These are phyloP conservation scores for Puccinia coronata DNA, from an alignment of 1,284 basidiomycete species.

Conservation along the genomic window DNA sequence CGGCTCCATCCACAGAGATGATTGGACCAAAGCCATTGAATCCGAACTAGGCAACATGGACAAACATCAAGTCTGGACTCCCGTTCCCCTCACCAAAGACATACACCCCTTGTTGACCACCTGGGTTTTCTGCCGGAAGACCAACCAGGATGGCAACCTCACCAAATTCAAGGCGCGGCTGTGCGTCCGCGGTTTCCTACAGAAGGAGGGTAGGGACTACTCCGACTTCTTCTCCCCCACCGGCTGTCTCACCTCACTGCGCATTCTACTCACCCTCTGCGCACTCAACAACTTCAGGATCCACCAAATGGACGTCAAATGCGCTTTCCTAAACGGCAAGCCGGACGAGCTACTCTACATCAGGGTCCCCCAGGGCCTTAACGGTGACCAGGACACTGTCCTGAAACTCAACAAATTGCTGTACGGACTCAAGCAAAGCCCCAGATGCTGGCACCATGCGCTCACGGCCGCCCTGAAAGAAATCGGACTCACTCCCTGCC, in stretches of 20 bases:
- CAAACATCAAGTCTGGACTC: background rate
- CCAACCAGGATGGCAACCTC: too few relatives aligned
- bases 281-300: background rate
- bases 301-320: too few relatives aligned
- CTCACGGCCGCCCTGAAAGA: too few relatives aligned
- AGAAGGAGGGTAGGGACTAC: too few relatives aligned
- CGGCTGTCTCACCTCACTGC: background rate
- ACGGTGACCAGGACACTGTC: background rate
- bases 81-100: background rate
- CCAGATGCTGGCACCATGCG: slow-evolving; percentile 34
- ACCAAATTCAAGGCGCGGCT: too few relatives aligned
- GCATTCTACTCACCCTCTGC: too few relatives aligned
- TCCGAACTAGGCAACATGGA: too few relatives aligned
- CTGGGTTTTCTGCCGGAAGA: background rate
- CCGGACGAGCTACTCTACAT: too few relatives aligned
- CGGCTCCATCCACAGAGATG: background rate
- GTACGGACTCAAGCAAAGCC: slow-evolving; percentile 30
- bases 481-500: too few relatives aligned
- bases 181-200: too few relatives aligned
- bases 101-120: background rate
- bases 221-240: slow-evolving; percentile 10
- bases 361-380: background rate
- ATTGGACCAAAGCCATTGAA: background rate
- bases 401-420: too few relatives aligned
- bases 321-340: too few relatives aligned